A percentile compares a stretch with the other conserved stretches of the same genome.
These are phyloP conservation scores for Colletotrichum sojae DNA, from an alignment of 2,329 filamentous ascomycete species.

Conservation along the genomic window DNA sequence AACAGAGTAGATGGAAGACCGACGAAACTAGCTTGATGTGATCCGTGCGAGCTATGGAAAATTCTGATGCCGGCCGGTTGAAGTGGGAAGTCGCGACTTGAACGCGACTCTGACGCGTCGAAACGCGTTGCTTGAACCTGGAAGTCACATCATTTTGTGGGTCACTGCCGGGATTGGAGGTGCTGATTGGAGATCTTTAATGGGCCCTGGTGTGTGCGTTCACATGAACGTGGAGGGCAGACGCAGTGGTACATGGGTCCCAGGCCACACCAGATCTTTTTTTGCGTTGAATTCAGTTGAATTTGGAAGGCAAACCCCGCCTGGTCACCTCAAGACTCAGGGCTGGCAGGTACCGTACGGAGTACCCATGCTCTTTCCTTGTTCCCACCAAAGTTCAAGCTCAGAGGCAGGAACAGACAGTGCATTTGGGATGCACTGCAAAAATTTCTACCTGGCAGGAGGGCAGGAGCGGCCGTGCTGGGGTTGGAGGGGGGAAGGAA, in stretches of 20 bases:
- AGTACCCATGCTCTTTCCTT: slow-evolving; percentile 4
- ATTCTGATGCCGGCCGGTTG: slow-evolving; percentile 14
- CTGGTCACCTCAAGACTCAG: background rate
- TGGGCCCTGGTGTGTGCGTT: background rate
- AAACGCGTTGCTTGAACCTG: background rate
- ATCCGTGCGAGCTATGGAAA: slow-evolving; percentile 30
- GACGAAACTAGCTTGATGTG: slow-evolving; percentile 24
- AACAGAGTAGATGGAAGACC: background rate
- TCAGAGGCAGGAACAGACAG: background rate
- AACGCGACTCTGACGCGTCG: slow-evolving; percentile 25
- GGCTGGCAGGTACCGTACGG: too few species aligned
- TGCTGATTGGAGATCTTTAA: background rate
- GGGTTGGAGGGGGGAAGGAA: background rate
- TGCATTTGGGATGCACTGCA: slow-evolving; percentile 31
- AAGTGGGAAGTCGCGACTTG: slow-evolving; percentile 30
- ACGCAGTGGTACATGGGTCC: background rate
- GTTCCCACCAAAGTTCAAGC: slow-evolving; percentile 3
- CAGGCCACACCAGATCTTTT: slow-evolving; percentile 7
- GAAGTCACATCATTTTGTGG: slow-evolving; percentile 3
- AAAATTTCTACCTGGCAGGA: slow-evolving; percentile 9
- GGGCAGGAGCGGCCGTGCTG: slow-evolving; percentile 21
- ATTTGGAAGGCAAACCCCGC: slow-evolving; percentile 10
- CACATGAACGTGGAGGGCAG: too few species aligned
- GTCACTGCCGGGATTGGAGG: background rate
- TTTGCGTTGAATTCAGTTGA: background rate